Evolutionary conservation across 768 basidiomycete genomes (phyloP), one percentile per base, ranked within the genome.

Genomic region (Tulasnella sp.): DNA sequence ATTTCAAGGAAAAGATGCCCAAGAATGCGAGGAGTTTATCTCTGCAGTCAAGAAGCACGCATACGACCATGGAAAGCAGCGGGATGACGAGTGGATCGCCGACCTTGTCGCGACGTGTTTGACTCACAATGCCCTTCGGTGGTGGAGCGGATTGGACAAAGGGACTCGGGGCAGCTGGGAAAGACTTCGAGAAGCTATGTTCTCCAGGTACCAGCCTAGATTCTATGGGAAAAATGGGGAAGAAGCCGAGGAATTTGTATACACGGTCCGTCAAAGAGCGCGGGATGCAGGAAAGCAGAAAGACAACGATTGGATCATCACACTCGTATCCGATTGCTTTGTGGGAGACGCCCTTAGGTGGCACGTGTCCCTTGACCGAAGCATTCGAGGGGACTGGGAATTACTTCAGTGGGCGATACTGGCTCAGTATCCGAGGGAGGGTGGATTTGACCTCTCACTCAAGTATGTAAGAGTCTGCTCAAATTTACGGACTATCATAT

Each of bases 51-150:
- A 1, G 7, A 15, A 23, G 48, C 48, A 51, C 23, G 48, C 48
- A 51, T 23, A 79, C 80, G 10, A 82, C 23, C 48, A 51, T 3
- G 48, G 48, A 23, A 51, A 51, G 7, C 48, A 3, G 3, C 2
- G 48, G 7, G 48, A 51, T 3, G 48, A 51, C 48, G 48, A 51
- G 48, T 51, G 48, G 48, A 51, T 51, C 48, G 48, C 48, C 16
- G 48, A 51, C 48, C 23, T 51, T 51, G 48, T 23, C 2, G 48
- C 48, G 13, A 15, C 48, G 2, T 23, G 48, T 51, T 16, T 51
- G 48, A 23, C 48, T 51, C 48, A 51, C 13, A 51, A 23, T 51
- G 48, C 48, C 13, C 48, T 51, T 51, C 48, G 13, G 23, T 51
- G 48, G 48, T 51, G 48, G 48, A 51, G 48, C 23, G 48, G 48